These are phyloP conservation scores for Xylariaceae sp. DNA, from an alignment of 2,329 filamentous ascomycete genomes.

Conservation along the genomic window DNA sequence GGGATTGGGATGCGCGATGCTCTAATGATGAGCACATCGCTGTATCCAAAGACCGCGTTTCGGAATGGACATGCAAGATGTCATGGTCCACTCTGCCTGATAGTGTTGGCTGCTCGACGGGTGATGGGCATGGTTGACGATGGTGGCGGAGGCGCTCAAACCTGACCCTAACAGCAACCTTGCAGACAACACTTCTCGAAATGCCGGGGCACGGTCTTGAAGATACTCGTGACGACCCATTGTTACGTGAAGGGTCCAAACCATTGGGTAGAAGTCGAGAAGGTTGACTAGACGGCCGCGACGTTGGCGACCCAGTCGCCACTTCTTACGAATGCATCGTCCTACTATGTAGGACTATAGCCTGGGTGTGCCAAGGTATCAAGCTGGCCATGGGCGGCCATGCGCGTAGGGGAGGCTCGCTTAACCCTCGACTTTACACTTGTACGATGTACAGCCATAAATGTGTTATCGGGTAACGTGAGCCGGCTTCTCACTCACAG, in stretches of 20 bases:
- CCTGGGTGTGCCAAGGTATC: neutral
- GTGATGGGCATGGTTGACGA: neutral
- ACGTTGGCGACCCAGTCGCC: conserved; percentile 3
- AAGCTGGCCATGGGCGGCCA: conserved; percentile 11
- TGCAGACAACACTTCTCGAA: neutral
- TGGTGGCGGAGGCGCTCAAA: neutral
- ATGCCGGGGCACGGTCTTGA: neutral
- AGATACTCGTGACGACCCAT: conserved; percentile 1
- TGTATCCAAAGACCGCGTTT: neutral
- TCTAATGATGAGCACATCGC: neutral
- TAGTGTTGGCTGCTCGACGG: neutral
- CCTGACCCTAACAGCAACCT: neutral
- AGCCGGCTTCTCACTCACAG: neutral
- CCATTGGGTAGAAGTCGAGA: conserved; percentile 1
- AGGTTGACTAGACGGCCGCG: conserved; percentile 6
- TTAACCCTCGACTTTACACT: neutral
- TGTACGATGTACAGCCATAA: neutral
- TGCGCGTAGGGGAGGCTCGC: conserved; percentile 8
- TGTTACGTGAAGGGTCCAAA: neutral
- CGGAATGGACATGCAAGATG: neutral
- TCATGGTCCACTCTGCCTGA: neutral
- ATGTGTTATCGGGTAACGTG: neutral
- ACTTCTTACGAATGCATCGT: neutral
- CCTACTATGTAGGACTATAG: neutral
- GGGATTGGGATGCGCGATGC: neutral